Conservation (phyloP, 73 alveolate species). For the Halteria grandinella region DNA sequence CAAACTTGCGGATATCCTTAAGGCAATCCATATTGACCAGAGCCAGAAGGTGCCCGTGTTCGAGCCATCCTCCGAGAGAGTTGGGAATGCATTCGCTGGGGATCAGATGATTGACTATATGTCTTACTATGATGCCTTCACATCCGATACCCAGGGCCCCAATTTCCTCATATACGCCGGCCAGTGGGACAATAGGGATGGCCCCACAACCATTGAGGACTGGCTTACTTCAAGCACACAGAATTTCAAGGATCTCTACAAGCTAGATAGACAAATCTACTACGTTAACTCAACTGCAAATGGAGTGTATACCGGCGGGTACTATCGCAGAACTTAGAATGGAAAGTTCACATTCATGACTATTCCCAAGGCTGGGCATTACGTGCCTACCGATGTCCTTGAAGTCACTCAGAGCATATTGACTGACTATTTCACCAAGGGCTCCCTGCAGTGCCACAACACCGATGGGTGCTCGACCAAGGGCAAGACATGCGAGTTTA, state of each 20-base stretch:
- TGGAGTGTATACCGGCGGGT: slow-evolving; percentile 50
- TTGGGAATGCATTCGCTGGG: neutral
- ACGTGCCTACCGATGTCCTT: slow-evolving; percentile 54
- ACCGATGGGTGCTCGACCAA: neutral
- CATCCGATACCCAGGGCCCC: neutral
- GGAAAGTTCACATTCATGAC: slow-evolving; percentile 35
- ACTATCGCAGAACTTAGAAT: slow-evolving; percentile 6
- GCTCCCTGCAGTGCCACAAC: slow-evolving; percentile 36
- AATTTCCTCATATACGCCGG: slow-evolving; percentile 34
- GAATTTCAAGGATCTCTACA: slow-evolving; percentile 16
- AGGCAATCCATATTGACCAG: slow-evolving; percentile 27
- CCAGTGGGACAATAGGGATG: slow-evolving; percentile 50
- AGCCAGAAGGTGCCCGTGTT: slow-evolving; percentile 8
- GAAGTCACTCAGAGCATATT: slow-evolving; percentile 28
- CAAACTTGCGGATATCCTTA: neutral
- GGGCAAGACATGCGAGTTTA: neutral
- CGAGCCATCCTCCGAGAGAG: neutral
- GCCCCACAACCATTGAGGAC: slow-evolving; percentile 2
- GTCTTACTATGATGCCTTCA: neutral
- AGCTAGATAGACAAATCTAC: slow-evolving; percentile 39
- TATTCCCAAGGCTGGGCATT: slow-evolving; percentile 63
- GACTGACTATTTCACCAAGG: slow-evolving; percentile 12
- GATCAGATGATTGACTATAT: slow-evolving; percentile 32
- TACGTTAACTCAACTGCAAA: slow-evolving; percentile 17
- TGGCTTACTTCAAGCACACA: slow-evolving; percentile 36